Percentiles rank a stretch among this genome's conserved stretches.
Evolutionary conservation across 768 basidiomycete species (phyloP).

Genomic region (Hortiboletus flavorubellus): DNA sequence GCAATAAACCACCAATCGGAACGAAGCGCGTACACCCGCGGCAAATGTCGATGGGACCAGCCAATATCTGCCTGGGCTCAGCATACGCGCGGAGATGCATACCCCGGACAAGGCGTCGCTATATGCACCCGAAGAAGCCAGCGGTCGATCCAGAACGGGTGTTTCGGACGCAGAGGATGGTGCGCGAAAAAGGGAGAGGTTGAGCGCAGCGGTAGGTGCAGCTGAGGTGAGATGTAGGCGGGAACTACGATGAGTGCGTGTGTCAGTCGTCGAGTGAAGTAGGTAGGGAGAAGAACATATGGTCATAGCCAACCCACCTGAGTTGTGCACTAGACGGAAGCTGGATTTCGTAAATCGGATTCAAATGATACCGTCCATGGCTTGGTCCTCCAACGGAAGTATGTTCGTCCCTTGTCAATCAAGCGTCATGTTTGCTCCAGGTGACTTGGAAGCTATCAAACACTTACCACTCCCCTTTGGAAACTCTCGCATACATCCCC

Average conservation of each 20-base stretch:
- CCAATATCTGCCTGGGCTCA: constrained; percentile 64
- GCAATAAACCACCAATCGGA: constrained; percentile 61
- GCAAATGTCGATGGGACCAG: constrained; percentile 72
- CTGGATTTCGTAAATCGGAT: constrained; percentile 66
- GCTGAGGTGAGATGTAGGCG: constrained; percentile 60
- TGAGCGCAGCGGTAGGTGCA: constrained; percentile 46
- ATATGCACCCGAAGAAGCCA: constrained; percentile 78
- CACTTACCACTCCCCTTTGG: constrained; percentile 73
- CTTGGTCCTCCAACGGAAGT: constrained; percentile 71
- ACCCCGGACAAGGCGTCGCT: constrained; percentile 74
- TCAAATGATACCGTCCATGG: constrained; percentile 58
- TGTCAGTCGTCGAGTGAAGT: constrained; percentile 16
- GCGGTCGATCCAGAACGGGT: constrained; percentile 34
- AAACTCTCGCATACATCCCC: constrained; percentile 75
- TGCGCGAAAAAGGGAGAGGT: constrained; percentile 55
- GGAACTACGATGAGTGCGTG: constrained; percentile 41
- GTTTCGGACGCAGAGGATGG: constrained; percentile 5
- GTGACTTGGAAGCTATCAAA: neutral
- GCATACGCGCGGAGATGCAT: constrained; percentile 46
- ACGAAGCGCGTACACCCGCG: constrained; percentile 53
- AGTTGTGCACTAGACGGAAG: constrained; percentile 52
- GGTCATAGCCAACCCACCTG: constrained; percentile 41
- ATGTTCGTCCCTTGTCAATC: constrained; percentile 43
- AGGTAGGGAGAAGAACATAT: constrained; percentile 15
- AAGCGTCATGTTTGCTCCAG: neutral